phyloP scores from a whole-genome alignment of 2,329 filamentous ascomycete species.

The Aspergillus fumigatus region DNA sequence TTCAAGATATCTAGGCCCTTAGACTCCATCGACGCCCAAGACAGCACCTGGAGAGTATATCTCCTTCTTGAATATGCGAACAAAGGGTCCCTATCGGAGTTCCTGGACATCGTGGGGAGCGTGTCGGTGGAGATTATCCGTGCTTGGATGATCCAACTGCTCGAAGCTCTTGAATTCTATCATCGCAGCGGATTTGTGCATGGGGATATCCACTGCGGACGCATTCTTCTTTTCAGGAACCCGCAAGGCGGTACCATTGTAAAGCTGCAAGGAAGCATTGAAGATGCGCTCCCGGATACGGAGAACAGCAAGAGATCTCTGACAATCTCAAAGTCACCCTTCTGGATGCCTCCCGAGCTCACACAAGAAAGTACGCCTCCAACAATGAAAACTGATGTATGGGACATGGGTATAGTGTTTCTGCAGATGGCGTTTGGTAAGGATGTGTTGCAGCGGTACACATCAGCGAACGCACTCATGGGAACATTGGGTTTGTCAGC shows the following conservation, averaged over 20 bases:
- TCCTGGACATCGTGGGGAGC: conserved; percentile 72
- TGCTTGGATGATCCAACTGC: conserved; percentile 84
- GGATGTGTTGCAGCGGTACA: conserved; percentile 69
- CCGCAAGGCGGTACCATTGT: conserved; percentile 63
- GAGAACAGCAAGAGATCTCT: conserved; percentile 38
- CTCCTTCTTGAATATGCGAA: conserved; percentile 73
- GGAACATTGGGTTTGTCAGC: conserved; percentile 67
- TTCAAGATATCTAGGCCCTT: conserved; percentile 66
- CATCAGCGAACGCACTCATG: conserved; percentile 70
- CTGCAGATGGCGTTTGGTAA: conserved; percentile 91
- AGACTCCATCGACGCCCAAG: conserved; percentile 35
- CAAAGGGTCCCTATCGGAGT: conserved; percentile 75
- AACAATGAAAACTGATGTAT: conserved; percentile 81
- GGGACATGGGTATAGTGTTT: conserved; percentile 89
- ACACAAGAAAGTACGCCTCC: conserved; percentile 51
- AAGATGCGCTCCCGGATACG: conserved; percentile 47
- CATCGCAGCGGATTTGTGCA: conserved; percentile 82
- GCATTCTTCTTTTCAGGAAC: conserved; percentile 72
- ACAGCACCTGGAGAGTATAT: conserved; percentile 63
- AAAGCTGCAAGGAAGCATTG: conserved; percentile 48
- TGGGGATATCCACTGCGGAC: conserved; percentile 73
- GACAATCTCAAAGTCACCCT: conserved; percentile 66
- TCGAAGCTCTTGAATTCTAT: conserved; percentile 82
- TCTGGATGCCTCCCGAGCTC: conserved; percentile 80
- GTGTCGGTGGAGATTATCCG: conserved; percentile 72